Evolutionary conservation across 2,329 filamentous ascomycete genomes (phyloP), one percentile per base, ranked within the genome.

Genomic region (Microascus cirrosus): DNA sequence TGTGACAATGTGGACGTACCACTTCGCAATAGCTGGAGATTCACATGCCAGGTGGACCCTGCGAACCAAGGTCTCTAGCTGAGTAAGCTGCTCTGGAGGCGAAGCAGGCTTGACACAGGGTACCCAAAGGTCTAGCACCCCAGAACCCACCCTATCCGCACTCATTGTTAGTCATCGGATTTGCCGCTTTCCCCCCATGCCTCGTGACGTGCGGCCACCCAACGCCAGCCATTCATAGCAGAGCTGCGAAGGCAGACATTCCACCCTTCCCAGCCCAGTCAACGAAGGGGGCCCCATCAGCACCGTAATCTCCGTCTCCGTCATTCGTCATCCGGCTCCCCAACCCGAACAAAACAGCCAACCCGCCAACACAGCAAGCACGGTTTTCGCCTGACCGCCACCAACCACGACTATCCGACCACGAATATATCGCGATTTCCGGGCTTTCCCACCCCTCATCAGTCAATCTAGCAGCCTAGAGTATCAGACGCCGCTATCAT

Each of bases 401-500:
- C 22, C 35, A 48, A 55, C 42, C 15, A 39, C 22, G n/a, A n/a
- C n/a, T n/a, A n/a, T n/a, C n/a, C n/a, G n/a, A 55, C 22, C 15
- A 39, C n/a, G n/a, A 15, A 18, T n/a, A 54, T 15, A 25, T 55
- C 25, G n/a, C 24, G 22, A 20, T 36, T 11, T 25, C 42, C 42
- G 15, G 18, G n/a, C 54, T 18, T 22, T 55, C 24, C 25, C 22
- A 12, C 20, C 42, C 45, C n/a, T 50, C 45, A 50, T 11, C 20
- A 50, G n/a, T 7, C 4, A 13, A 4, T 22, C 45, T 10, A 24
- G n/a, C n/a, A 11, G 45, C 45, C 45, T 20, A 22, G 45, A 50
- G n/a, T 20, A 6, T 22, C 22, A 50, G 45, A 50, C 45, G 48
- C 28, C 28, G 28, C 64, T 70, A 79, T 67, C 72, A 97, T 97